A percentile compares a stretch with the other conserved stretches of the same genome.
Conservation (phyloP, 116 monocot species). For the Cymodocea nodosa region DNA sequence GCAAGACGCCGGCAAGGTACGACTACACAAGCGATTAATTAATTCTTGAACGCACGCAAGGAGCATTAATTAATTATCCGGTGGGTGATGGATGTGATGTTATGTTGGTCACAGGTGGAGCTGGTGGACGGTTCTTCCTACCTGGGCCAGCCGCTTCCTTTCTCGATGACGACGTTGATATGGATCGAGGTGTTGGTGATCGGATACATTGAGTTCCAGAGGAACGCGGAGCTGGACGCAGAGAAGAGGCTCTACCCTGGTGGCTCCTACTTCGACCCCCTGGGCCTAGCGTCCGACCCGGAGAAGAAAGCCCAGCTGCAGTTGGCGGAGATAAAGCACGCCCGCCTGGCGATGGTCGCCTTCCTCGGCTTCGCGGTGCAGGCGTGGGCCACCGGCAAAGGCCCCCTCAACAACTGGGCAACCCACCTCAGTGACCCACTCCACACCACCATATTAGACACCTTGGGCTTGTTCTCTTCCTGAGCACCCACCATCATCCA, state of each 20-base stretch:
- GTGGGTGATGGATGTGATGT: too few relatives aligned
- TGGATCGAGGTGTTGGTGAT: slow-evolving; percentile 88
- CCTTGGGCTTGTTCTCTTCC: slow-evolving; percentile 53
- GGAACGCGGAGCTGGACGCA: slow-evolving; percentile 90
- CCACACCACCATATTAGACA: slow-evolving; percentile 97
- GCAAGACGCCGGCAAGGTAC: slow-evolving; percentile 99
- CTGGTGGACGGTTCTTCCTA: slow-evolving; percentile 81
- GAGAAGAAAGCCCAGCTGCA: slow-evolving; percentile 87
- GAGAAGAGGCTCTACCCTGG: slow-evolving; percentile 91
- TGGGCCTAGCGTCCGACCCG: slow-evolving; percentile 79
- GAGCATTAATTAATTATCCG: too few relatives aligned
- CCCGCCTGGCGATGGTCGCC: slow-evolving; percentile 92
- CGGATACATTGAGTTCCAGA: slow-evolving; percentile 99
- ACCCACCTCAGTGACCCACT: slow-evolving; percentile 97
- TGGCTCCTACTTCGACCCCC: slow-evolving; percentile 82
- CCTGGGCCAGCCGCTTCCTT: slow-evolving; percentile 81
- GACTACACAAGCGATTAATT: too few relatives aligned
- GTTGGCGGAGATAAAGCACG: slow-evolving; percentile 95
- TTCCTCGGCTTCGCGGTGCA: slow-evolving; percentile 94
- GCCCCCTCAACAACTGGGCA: slow-evolving; percentile 96
- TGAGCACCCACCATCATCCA: too few relatives aligned
- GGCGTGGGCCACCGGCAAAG: slow-evolving; percentile 91
- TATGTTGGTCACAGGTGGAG: slow-evolving; percentile 45
- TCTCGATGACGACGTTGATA: slow-evolving; percentile 73
- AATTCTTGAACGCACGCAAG: neutral